Evolutionary conservation across 176 grass and related monocot genomes (phyloP).

Genomic region (Alopecurus myosuroides): DNA sequence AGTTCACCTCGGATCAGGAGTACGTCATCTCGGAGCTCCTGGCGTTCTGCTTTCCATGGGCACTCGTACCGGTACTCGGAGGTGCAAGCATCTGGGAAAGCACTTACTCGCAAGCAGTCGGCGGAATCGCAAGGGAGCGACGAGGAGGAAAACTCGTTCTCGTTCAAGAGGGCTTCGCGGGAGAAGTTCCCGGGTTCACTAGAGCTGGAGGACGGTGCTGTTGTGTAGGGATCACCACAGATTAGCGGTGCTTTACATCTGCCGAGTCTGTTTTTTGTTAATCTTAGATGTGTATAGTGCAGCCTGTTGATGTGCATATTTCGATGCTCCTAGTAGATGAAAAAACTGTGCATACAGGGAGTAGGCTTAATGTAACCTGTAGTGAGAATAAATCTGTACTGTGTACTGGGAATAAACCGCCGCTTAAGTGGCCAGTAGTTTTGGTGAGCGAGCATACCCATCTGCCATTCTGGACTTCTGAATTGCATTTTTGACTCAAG

Average conservation of each 20-base stretch:
- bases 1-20: slow-evolving; percentile 39
- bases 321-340: slow-evolving; percentile 5
- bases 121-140: slow-evolving; percentile 33
- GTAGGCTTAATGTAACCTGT: background rate
- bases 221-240: slow-evolving; percentile 29
- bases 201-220: slow-evolving; percentile 38
- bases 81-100: slow-evolving; percentile 10
- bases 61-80: slow-evolving; percentile 40
- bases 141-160: slow-evolving; percentile 37
- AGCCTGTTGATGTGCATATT: slow-evolving; percentile 22
- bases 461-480: background rate
- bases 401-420: background rate
- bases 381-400: slow-evolving; percentile 20
- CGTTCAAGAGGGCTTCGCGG: slow-evolving; percentile 50
- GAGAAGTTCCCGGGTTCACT: slow-evolving; percentile 39
- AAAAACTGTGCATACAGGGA: slow-evolving; percentile 33
- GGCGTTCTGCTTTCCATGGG: slow-evolving; percentile 57
- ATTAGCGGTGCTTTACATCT: slow-evolving; percentile 18
- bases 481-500: background rate
- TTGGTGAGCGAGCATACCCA: background rate
- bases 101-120: slow-evolving; percentile 21
- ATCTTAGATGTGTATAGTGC: slow-evolving; percentile 14
- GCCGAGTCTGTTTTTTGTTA: background rate
- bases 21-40: slow-evolving; percentile 62
- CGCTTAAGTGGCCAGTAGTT: background rate